These are phyloP conservation scores for Fusarium sp. DNA, from an alignment of 2,329 filamentous ascomycete species.

Conservation along the genomic window DNA sequence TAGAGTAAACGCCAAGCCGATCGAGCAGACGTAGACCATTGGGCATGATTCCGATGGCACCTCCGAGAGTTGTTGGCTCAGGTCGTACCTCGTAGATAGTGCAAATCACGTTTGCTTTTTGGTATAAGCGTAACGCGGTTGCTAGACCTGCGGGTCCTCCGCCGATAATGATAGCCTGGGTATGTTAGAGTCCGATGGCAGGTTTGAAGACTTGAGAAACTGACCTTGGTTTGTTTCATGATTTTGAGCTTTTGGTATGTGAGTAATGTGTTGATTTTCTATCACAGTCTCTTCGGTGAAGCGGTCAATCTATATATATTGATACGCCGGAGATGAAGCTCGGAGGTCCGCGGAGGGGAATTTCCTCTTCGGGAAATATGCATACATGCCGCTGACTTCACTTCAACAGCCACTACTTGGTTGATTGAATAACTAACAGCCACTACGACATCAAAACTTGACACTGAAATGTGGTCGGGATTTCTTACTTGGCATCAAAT, in stretches of 20 bases:
- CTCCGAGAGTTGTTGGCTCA: background rate
- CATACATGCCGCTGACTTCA: too few species aligned
- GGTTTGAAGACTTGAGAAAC: background rate
- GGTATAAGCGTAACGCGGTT: background rate
- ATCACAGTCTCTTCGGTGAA: background rate
- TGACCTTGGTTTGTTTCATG: background rate
- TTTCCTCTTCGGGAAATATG: background rate
- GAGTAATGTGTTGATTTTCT: background rate
- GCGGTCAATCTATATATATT: background rate
- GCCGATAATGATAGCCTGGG: background rate
- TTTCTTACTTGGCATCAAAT: too few species aligned
- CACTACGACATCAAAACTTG: too few species aligned
- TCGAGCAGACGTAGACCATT: slow-evolving; percentile 1
- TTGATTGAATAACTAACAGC: too few species aligned
- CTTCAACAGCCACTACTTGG: too few species aligned
- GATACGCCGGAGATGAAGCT: background rate
- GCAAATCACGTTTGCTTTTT: background rate
- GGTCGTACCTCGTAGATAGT: background rate
- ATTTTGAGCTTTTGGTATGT: too few species aligned
- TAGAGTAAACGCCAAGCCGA: background rate
- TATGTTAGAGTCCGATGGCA: background rate
- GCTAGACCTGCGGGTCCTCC: background rate
- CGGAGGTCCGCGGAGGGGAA: background rate
- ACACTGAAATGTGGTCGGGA: too few species aligned
- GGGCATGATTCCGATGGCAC: background rate